phyloP scores from a whole-genome alignment of 2,329 filamentous ascomycete species.

The Pseudonectria foliicola region DNA sequence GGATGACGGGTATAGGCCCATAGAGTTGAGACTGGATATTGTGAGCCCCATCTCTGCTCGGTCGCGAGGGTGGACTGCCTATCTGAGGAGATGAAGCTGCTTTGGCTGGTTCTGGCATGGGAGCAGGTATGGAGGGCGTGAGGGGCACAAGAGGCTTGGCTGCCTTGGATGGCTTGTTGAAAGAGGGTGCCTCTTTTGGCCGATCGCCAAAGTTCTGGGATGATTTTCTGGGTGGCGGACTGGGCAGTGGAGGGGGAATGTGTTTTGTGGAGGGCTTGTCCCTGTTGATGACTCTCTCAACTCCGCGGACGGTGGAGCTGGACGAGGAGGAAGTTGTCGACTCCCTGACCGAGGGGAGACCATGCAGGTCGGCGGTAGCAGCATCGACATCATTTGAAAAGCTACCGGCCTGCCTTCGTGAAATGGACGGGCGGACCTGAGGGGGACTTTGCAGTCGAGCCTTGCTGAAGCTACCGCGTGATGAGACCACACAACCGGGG shows the following conservation, averaged over 20 bases:
- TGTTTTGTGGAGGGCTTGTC: slow-evolving; percentile 36
- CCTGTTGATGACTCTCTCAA: slow-evolving; percentile 33
- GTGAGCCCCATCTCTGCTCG: slow-evolving; percentile 62
- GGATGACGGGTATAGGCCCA: slow-evolving; percentile 49
- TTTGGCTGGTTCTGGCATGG: slow-evolving; percentile 15
- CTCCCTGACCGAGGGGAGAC: slow-evolving; percentile 60
- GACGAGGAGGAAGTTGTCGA: slow-evolving; percentile 67
- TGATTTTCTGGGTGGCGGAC: slow-evolving; percentile 55
- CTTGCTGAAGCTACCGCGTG: slow-evolving; percentile 38
- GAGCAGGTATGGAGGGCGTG: slow-evolving; percentile 27
- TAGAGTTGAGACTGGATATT: slow-evolving; percentile 51
- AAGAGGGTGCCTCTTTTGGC: slow-evolving; percentile 31
- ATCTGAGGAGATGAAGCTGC: slow-evolving; percentile 22
- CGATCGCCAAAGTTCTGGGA: slow-evolving; percentile 46
- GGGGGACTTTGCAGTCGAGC: slow-evolving; percentile 48
- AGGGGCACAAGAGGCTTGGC: slow-evolving; percentile 23
- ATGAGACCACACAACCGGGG: slow-evolving; percentile 50
- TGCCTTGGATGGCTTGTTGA: slow-evolving; percentile 29
- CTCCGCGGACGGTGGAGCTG: slow-evolving; percentile 57
- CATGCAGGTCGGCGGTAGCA: slow-evolving; percentile 42
- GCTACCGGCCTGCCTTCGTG: slow-evolving; percentile 49
- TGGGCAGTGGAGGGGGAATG: slow-evolving; percentile 46
- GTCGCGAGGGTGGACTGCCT: slow-evolving; percentile 46
- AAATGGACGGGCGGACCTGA: slow-evolving; percentile 52
- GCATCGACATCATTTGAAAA: slow-evolving; percentile 43